Conservation (phyloP, 1,139 yeast genomes). For the Candida tetrigidarum region DNA sequence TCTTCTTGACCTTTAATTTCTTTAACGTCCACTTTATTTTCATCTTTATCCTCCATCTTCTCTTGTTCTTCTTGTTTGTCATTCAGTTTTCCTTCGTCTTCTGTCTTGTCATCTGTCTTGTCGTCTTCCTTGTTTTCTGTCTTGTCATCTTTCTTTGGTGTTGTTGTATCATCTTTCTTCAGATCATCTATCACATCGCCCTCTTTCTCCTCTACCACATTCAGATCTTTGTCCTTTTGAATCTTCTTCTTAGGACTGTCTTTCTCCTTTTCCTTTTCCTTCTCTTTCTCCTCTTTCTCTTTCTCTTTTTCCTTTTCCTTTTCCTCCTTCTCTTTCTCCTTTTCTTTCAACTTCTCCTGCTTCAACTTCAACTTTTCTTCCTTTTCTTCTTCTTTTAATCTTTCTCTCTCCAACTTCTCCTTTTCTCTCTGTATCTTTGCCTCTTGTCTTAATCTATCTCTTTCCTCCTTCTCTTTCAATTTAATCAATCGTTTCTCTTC, state of each 20-base stretch:
- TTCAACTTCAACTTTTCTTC: constrained; percentile 12
- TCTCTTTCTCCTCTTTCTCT: constrained; percentile 11
- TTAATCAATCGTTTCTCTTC: constrained; percentile 19
- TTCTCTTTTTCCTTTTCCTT: constrained; percentile 7
- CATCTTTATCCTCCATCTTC: constrained; percentile 14
- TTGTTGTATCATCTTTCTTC: constrained; percentile 4
- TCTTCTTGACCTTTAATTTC: no score
- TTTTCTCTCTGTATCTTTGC: constrained; percentile 27
- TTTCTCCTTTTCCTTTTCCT: constrained; percentile 17
- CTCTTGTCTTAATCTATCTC: constrained; percentile 6
- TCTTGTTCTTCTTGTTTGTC: constrained; percentile 9
- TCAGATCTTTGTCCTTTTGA: constrained; percentile 15
- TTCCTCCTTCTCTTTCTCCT: constrained; percentile 14
- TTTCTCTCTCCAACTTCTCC: constrained; percentile 30
- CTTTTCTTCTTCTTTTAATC: constrained; percentile 18
- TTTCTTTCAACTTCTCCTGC: constrained; percentile 11
- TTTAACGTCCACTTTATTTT: background rate
- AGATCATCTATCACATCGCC: constrained; percentile 2
- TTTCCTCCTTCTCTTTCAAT: constrained; percentile 13
- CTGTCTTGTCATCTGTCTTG: constrained; percentile 1
- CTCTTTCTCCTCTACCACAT: constrained; percentile 15
- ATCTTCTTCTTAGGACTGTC: constrained; percentile 12
- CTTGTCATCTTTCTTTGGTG: constrained; percentile 1
- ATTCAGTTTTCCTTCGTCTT: background rate
- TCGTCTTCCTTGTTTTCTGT: background rate